Evolutionary conservation across 129 eudicot species (phyloP).

Genomic region (Tanacetum coccineum): DNA sequence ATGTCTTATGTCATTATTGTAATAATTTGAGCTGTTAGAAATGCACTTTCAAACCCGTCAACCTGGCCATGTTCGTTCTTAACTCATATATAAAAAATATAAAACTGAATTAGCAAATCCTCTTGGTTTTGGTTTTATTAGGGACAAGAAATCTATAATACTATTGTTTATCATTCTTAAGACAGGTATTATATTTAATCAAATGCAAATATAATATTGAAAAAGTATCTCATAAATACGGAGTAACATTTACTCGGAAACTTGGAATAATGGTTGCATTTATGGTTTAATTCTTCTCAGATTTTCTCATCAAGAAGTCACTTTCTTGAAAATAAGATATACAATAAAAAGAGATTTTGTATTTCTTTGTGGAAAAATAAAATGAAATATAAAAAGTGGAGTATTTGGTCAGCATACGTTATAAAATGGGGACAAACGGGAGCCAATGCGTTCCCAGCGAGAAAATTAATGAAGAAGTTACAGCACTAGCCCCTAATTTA

Average conservation of each 20-base stretch:
- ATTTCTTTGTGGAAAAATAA: background rate
- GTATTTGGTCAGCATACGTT: constrained; percentile 29
- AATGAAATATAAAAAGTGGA: background rate
- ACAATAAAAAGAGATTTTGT: background rate
- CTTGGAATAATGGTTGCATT: background rate
- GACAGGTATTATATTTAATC: background rate
- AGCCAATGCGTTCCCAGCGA: constrained; percentile 39
- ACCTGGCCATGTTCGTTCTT: constrained; percentile 27
- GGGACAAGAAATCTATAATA: background rate
- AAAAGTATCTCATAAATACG: background rate
- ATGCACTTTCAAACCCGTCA: constrained; percentile 2
- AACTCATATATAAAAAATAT: background rate
- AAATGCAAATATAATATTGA: background rate
- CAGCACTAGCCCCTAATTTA: constrained; percentile 1
- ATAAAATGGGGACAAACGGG: constrained; percentile 15
- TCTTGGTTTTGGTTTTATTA: background rate
- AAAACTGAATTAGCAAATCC: background rate
- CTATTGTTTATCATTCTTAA: background rate
- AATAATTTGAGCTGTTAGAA: constrained; percentile 17
- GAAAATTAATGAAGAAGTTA: constrained; percentile 20
- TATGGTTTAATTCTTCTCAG: background rate
- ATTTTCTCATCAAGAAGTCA: background rate
- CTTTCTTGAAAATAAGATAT: constrained; percentile 10
- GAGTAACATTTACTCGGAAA: background rate
- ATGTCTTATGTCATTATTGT: background rate